Conservation (phyloP, 2,329 filamentous ascomycete genomes). For the Cytospora paraplurivora region DNA sequence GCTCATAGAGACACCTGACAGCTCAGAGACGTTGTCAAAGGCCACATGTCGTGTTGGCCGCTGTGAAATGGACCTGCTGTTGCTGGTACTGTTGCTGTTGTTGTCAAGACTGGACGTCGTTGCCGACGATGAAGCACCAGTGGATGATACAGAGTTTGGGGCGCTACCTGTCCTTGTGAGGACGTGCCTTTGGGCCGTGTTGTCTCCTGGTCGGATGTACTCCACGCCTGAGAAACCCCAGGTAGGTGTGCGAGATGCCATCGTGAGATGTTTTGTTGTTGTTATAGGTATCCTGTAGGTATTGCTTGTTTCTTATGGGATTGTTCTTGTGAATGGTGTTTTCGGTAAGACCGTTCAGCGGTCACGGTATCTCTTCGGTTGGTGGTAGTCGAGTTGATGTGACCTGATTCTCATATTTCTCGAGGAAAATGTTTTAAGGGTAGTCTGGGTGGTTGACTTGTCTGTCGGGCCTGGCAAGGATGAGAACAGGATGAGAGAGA, state of each 20-base stretch:
- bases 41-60: conserved; percentile 15
- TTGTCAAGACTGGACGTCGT: conserved; percentile 14
- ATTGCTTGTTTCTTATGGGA: neutral
- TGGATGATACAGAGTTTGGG: neutral
- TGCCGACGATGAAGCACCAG: conserved; percentile 1
- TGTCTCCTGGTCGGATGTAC: conserved; percentile 18
- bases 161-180: conserved; percentile 1
- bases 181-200: neutral
- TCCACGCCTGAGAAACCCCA: conserved; percentile 25
- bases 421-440: neutral
- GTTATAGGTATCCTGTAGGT: neutral
- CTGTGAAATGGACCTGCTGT: conserved; percentile 7
- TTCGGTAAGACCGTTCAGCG: conserved; percentile 18
- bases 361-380: conserved; percentile 25
- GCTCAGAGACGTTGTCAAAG: conserved; percentile 19
- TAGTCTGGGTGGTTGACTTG: conserved; percentile 4
- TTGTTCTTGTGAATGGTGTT: neutral
- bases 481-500: neutral
- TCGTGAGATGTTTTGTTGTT: conserved; percentile 10
- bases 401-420: conserved; percentile 28
- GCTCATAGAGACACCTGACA: conserved; percentile 17
- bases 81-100: neutral
- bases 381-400: conserved; percentile 19
- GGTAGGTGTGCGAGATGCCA: conserved; percentile 25
- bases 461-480: conserved; percentile 9